These are phyloP conservation scores for Raphanus hybrid DNA, from an alignment of 441 rosid genomes.

Conservation along the genomic window DNA sequence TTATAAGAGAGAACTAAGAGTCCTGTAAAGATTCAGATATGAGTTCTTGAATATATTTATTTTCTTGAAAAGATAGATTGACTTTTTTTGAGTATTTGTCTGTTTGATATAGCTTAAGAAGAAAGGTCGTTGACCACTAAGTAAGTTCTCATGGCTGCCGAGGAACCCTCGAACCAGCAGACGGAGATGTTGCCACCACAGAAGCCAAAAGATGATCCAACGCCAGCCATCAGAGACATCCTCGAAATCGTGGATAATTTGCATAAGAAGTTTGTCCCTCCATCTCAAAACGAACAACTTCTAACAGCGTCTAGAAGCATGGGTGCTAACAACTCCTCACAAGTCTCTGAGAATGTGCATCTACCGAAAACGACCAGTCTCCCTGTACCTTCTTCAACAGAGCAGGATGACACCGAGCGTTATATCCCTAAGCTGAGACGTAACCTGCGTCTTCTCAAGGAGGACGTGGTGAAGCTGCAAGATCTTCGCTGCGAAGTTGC, in stretches of 20 bases:
- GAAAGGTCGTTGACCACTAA: background rate
- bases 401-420: background rate
- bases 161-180: background rate
- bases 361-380: background rate
- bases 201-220: background rate
- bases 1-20: background rate
- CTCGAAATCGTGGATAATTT: background rate
- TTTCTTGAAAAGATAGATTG: background rate
- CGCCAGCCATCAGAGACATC: background rate
- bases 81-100: background rate
- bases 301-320: background rate
- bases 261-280: constrained; percentile 8
- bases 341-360: background rate
- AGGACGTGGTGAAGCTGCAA: background rate
- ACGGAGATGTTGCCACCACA: background rate
- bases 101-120: background rate
- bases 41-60: background rate
- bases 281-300: background rate
- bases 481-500: constrained; percentile 8
- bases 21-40: background rate
- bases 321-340: background rate
- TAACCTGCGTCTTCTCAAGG: background rate
- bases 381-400: background rate
- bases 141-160: background rate
- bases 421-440: constrained; percentile 2